These are phyloP conservation scores for Tieghemiomyces parasiticus DNA, from an alignment of 192 early-diverging fungal genomes.

Conservation along the genomic window DNA sequence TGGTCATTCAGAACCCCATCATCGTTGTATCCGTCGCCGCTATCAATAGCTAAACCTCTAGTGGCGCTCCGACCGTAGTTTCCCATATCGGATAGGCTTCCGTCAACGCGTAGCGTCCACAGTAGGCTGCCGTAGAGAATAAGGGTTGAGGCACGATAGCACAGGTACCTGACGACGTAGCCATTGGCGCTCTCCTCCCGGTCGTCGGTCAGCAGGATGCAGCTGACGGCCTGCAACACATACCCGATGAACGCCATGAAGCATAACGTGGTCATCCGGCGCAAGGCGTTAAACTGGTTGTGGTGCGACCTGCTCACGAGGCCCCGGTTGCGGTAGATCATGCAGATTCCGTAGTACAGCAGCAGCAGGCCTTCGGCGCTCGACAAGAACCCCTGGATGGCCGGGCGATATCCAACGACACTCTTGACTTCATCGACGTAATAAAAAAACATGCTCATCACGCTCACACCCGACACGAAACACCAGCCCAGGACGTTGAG, in stretches of 20 bases:
- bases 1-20: too few species aligned
- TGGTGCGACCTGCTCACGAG: neutral
- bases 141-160: neutral
- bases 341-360: conserved; percentile 7
- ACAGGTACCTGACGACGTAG: neutral
- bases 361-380: neutral
- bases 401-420: neutral
- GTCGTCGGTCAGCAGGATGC: neutral
- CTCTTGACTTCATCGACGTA: neutral
- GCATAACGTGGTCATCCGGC: neutral
- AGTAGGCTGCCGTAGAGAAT: conserved; percentile 2
- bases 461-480: neutral
- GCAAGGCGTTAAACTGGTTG: neutral
- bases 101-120: neutral
- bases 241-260: conserved; percentile 8
- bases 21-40: too few species aligned
- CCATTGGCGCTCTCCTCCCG: neutral
- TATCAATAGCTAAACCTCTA: too few species aligned
- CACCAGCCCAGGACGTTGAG: neutral
- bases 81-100: neutral
- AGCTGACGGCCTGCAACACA: neutral
- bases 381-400: neutral
- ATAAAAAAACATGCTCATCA: neutral
- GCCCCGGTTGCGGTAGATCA: neutral
- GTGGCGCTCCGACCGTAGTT: too few species aligned